phyloP scores from a whole-genome alignment of 495 filamentous ascomycete species.

The Tuber melanosporum region DNA sequence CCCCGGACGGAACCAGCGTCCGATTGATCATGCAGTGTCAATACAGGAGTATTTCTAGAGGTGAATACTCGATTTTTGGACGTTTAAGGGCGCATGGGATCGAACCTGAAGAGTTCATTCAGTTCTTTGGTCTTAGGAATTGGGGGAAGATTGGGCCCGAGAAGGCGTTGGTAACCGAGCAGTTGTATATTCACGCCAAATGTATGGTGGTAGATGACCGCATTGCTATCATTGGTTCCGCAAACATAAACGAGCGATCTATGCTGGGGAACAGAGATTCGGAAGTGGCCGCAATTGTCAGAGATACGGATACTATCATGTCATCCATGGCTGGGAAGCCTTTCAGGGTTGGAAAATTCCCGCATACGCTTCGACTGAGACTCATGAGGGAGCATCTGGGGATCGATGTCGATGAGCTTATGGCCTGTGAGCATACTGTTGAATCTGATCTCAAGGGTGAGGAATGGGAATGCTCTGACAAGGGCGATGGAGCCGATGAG shows the following conservation, averaged over 20 bases:
- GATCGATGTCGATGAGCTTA: slow-evolving; percentile 83
- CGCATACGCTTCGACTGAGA: slow-evolving; percentile 85
- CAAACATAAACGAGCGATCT: slow-evolving; percentile 97
- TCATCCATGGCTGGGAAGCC: slow-evolving; percentile 84
- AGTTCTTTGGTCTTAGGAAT: slow-evolving; percentile 83
- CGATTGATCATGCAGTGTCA: slow-evolving; percentile 97
- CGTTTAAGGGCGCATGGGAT: slow-evolving; percentile 73
- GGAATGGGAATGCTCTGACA: slow-evolving; percentile 43
- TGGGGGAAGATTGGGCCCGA: slow-evolving; percentile 90
- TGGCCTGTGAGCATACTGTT: slow-evolving; percentile 48
- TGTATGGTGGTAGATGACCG: slow-evolving; percentile 95
- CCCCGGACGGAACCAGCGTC: slow-evolving; percentile 86
- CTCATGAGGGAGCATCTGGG: slow-evolving; percentile 97
- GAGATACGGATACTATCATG: slow-evolving; percentile 89
- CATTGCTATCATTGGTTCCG: slow-evolving; percentile 88
- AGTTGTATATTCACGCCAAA: slow-evolving; percentile 97
- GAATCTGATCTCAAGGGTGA: slow-evolving; percentile 49
- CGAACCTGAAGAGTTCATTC: slow-evolving; percentile 93
- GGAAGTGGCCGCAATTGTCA: slow-evolving; percentile 82
- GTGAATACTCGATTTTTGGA: slow-evolving; percentile 87
- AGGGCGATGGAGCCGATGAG: slow-evolving; percentile 14
- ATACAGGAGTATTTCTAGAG: slow-evolving; percentile 92
- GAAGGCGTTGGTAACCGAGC: slow-evolving; percentile 81
- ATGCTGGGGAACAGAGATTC: slow-evolving; percentile 90
- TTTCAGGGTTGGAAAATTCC: slow-evolving; percentile 84